Conservation (phyloP, 139 green algal genomes). For the Chlorella ohadii region DNA sequence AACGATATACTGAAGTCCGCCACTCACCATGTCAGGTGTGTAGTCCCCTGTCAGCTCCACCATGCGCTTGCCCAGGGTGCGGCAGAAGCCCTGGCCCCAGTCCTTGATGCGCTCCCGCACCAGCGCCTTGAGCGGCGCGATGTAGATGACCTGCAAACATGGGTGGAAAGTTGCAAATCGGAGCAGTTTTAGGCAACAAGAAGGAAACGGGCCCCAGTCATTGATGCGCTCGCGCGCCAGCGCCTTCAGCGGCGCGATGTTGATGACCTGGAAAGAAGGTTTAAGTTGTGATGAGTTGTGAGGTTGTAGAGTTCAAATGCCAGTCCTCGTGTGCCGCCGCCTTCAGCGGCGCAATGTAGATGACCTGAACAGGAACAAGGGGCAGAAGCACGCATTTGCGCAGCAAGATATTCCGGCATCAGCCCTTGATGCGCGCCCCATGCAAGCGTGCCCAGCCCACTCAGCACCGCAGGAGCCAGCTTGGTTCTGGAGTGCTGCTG, state of each 20-base stretch:
- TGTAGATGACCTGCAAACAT: slow-evolving; percentile 88
- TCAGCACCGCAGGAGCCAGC: too few species aligned
- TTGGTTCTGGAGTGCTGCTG: too few species aligned
- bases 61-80: slow-evolving; percentile 77
- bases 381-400: too few species aligned
- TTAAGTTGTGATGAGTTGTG: too few species aligned
- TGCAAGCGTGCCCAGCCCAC: too few species aligned
- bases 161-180: not conserved
- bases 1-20: too few species aligned
- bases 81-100: slow-evolving; percentile 88
- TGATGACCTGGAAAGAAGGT: slow-evolving; percentile 89
- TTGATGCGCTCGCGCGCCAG: slow-evolving; percentile 94
- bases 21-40: slow-evolving; percentile 36
- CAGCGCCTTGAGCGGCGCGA: slow-evolving; percentile 95
- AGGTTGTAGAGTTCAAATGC: too few species aligned
- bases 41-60: slow-evolving; percentile 91
- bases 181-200: too few species aligned
- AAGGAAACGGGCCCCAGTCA: slow-evolving; percentile 95
- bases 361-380: too few species aligned
- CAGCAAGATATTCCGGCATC: too few species aligned
- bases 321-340: slow-evolving; percentile 98
- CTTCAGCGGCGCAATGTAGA: slow-evolving; percentile 98
- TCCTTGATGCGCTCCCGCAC: slow-evolving; percentile 95
- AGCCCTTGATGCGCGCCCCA: too few species aligned
- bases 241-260: slow-evolving; percentile 96